A percentile compares a stretch with the other conserved stretches of the same genome.
Conservation (phyloP, 1,139 yeast genomes). For the Lodderomyces metapsilosis region DNA sequence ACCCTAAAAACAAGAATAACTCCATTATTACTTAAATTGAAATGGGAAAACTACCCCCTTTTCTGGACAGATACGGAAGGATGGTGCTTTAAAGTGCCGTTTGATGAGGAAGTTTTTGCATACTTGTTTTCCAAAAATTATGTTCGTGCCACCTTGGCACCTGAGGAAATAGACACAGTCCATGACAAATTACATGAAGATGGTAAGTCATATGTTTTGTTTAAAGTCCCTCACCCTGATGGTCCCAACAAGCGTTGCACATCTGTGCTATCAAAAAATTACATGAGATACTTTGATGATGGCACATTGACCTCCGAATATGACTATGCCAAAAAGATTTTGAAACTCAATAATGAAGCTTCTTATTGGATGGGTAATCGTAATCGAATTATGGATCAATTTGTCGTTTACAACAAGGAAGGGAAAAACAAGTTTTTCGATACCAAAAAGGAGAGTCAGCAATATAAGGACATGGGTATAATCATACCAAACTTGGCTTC, state of each 20-base stretch:
- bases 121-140: constrained; percentile 55
- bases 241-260: constrained; percentile 78
- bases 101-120: constrained; percentile 33
- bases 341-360: constrained; percentile 72
- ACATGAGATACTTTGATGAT: constrained; percentile 67
- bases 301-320: constrained; percentile 72
- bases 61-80: constrained; percentile 79
- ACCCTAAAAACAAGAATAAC: constrained; percentile 75
- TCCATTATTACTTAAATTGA: constrained; percentile 69
- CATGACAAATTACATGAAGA: constrained; percentile 24
- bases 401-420: constrained; percentile 59
- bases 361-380: constrained; percentile 94
- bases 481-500: constrained; percentile 82
- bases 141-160: constrained; percentile 33
- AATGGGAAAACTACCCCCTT: constrained; percentile 85
- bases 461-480: constrained; percentile 52
- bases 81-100: constrained; percentile 79
- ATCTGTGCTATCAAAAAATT: constrained; percentile 76
- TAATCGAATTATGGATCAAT: constrained; percentile 78
- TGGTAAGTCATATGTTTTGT: constrained; percentile 32
- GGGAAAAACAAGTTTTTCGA: constrained; percentile 27
- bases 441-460: constrained; percentile 22
- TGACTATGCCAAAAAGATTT: constrained; percentile 72
- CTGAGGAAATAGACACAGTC: constrained; percentile 22
- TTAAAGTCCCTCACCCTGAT: constrained; percentile 89